These are phyloP conservation scores for Dendrocalamus latiflorus DNA, from an alignment of 202 grass and related monocot genomes.

Conservation along the genomic window DNA sequence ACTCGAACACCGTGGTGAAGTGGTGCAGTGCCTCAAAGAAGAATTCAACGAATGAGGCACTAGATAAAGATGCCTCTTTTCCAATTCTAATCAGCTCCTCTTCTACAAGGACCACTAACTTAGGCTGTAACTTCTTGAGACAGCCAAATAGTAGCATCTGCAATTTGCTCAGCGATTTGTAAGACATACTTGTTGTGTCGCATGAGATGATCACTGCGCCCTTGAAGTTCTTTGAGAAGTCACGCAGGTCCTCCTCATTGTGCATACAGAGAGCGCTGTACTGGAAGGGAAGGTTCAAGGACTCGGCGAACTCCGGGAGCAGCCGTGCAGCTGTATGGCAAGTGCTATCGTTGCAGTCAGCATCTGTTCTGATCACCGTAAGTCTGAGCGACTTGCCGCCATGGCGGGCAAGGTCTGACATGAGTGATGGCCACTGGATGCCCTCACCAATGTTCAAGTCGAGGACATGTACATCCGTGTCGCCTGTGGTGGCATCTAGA, in stretches of 20 bases:
- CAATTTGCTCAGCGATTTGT: constrained; percentile 12
- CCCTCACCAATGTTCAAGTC: constrained; percentile 49
- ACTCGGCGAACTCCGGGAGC: constrained; percentile 33
- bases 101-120: constrained; percentile 34
- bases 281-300: constrained; percentile 40
- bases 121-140: constrained; percentile 33
- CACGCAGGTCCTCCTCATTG: constrained; percentile 2
- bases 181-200: constrained; percentile 29
- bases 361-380: constrained; percentile 20
- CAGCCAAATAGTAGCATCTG: constrained; percentile 11
- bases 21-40: constrained; percentile 63
- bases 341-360: neutral
- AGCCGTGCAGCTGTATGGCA: neutral
- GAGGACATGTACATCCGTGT: constrained; percentile 30
- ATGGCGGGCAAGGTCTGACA: constrained; percentile 46
- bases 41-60: constrained; percentile 36
- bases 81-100: constrained; percentile 43
- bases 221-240: constrained; percentile 3
- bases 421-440: constrained; percentile 56
- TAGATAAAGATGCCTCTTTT: constrained; percentile 12
- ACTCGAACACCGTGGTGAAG: constrained; percentile 38
- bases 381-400: constrained; percentile 36
- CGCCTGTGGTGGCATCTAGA: constrained; percentile 28
- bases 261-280: constrained; percentile 12
- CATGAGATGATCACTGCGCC: constrained; percentile 39